Evolutionary conservation across 129 eudicot species (phyloP).

Genomic region (Saposhnikovia divaricata): DNA sequence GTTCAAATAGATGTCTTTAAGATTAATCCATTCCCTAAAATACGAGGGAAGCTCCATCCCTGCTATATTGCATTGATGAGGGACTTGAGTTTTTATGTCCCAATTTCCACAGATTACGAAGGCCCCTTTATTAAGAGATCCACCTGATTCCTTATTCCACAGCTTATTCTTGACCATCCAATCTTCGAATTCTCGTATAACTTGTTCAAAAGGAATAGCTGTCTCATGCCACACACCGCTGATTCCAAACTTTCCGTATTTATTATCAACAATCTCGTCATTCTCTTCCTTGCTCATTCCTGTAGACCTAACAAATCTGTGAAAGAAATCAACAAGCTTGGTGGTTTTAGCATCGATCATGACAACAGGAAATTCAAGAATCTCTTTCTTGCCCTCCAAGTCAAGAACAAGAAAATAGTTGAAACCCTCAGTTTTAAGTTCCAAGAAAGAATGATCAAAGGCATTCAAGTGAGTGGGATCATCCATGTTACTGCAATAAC

Average conservation of each 20-base stretch:
- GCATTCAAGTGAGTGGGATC: slow-evolving; percentile 38
- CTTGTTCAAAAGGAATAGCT: slow-evolving; percentile 37
- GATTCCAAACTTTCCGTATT: slow-evolving; percentile 71
- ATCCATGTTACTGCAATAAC: slow-evolving; percentile 68
- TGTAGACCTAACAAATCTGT: slow-evolving; percentile 19
- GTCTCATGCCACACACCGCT: slow-evolving; percentile 53
- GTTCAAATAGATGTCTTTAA: slow-evolving; percentile 16
- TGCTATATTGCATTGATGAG: slow-evolving; percentile 60
- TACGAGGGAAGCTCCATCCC: slow-evolving; percentile 65
- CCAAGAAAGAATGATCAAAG: slow-evolving; percentile 38
- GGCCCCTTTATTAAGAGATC: slow-evolving; percentile 13
- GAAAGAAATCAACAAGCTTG: slow-evolving; percentile 72
- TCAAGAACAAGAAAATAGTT: slow-evolving; percentile 87
- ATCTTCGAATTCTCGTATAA: slow-evolving; percentile 60
- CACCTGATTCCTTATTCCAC: neutral
- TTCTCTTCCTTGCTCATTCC: slow-evolving; percentile 25
- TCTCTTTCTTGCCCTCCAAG: slow-evolving; percentile 92
- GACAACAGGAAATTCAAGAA: slow-evolving; percentile 87
- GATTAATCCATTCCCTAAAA: slow-evolving; percentile 19
- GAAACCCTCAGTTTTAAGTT: slow-evolving; percentile 39
- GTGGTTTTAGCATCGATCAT: slow-evolving; percentile 70
- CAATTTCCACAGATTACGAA: neutral
- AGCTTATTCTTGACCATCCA: too few relatives aligned
- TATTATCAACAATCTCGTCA: slow-evolving; percentile 66
- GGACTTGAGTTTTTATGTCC: slow-evolving; percentile 32